These are phyloP conservation scores for Rhizoctonia solani DNA, from an alignment of 1,284 basidiomycete species.

Conservation along the genomic window DNA sequence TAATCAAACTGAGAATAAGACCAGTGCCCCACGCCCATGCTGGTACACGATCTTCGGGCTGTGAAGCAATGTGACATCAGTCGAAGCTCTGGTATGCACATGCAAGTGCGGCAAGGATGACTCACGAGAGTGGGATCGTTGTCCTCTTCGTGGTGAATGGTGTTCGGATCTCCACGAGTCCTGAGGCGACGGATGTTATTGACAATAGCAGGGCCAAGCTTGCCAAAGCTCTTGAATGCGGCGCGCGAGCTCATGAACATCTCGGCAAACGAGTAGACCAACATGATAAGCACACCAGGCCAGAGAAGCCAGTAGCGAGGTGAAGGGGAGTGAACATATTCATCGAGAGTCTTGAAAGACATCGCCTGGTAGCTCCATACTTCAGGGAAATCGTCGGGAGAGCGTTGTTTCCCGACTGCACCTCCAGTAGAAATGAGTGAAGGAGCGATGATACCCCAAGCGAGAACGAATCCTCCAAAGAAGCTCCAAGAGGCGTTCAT, in stretches of 20 bases:
- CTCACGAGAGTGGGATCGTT: constrained; percentile 54
- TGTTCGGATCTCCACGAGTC: constrained; percentile 36
- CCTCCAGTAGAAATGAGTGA: constrained; percentile 39
- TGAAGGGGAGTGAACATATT: constrained; percentile 55
- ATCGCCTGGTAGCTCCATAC: constrained; percentile 52
- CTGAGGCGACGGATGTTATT: constrained; percentile 3
- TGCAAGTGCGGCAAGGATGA: background rate
- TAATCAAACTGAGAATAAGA: constrained; percentile 54
- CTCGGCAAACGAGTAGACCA: constrained; percentile 43
- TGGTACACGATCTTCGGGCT: constrained; percentile 58
- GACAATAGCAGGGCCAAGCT: constrained; percentile 53
- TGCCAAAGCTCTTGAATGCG: constrained; percentile 34
- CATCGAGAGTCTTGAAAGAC: constrained; percentile 47
- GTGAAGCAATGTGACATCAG: background rate
- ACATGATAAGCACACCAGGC: constrained; percentile 61
- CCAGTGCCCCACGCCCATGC: constrained; percentile 60
- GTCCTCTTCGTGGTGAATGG: constrained; percentile 46
- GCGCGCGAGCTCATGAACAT: constrained; percentile 40
- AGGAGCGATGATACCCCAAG: constrained; percentile 57
- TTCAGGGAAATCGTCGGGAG: constrained; percentile 51
- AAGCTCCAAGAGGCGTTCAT: constrained; percentile 70
- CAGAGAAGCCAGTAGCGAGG: constrained; percentile 72
- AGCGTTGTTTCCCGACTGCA: constrained; percentile 42
- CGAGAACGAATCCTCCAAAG: constrained; percentile 60
- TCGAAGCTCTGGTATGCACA: background rate